Percentiles rank a stretch among this genome's conserved stretches.
Conservation (phyloP, 2,329 filamentous ascomycete species). For the Talaromyces verruculosus region DNA sequence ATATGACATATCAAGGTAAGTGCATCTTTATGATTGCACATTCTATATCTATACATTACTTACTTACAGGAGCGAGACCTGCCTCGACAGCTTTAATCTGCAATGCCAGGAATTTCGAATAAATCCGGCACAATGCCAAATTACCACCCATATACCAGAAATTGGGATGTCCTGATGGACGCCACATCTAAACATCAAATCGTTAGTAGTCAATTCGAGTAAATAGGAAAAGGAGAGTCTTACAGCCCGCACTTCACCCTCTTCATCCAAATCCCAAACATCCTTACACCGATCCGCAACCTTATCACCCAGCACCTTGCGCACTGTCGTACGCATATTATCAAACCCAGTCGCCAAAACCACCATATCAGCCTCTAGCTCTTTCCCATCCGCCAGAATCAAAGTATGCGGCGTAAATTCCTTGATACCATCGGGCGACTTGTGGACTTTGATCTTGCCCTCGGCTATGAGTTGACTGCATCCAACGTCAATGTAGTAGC, state of each 20-base stretch:
- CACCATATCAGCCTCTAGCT: constrained; percentile 62
- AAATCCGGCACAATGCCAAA: constrained; percentile 62
- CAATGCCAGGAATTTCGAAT: constrained; percentile 54
- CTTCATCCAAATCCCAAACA: constrained; percentile 62
- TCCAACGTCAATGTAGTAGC: constrained; percentile 62
- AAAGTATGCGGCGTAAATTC: constrained; percentile 51
- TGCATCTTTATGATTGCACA: not conserved
- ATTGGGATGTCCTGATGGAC: constrained; percentile 60
- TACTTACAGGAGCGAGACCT: constrained; percentile 32
- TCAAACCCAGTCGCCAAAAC: constrained; percentile 65
- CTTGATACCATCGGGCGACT: constrained; percentile 55
- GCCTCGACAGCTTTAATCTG: constrained; percentile 51
- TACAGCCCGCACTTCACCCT: constrained; percentile 54
- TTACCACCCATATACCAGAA: constrained; percentile 69
- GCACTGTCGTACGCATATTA: constrained; percentile 65
- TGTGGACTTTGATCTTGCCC: constrained; percentile 62
- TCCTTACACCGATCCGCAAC: constrained; percentile 58
- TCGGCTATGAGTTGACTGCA: constrained; percentile 55
- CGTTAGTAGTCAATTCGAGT: not conserved
- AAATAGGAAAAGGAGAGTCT: constrained; percentile 13
- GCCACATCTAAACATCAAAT: constrained; percentile 45
- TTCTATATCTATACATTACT: not conserved
- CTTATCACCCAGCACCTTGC: constrained; percentile 62
- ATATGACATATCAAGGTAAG: not conserved
- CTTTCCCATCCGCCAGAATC: constrained; percentile 54